Evolutionary conservation across 345 rosid species (phyloP), one percentile per base, ranked within the genome.

Genomic region (Euphorbia tirucalli): DNA sequence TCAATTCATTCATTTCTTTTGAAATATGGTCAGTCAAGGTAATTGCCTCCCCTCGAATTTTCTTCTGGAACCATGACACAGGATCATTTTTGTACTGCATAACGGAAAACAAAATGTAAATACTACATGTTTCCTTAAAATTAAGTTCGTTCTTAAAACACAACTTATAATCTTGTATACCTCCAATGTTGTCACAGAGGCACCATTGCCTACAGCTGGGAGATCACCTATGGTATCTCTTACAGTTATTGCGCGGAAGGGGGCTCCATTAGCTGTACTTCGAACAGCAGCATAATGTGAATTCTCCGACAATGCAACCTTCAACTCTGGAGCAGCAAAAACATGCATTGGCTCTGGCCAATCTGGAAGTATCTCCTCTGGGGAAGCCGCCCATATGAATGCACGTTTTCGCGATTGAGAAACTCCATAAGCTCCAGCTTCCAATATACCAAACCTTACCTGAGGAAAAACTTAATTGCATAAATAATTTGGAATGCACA

Each of bases 281-380:
- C 80, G 82, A 73, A 78, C 95, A 59, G 96, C 97, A 75, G 96
- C 88, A 75, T 87, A 89, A 4, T 77, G 82, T 46, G 73, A 60
- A 68, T 87, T 83, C 43, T 55, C 61, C 1, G 96, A 71, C 68
- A 92, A 68, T 1, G 83, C 49, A 66, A 94, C 73, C 70, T 87
- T 94, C 75, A 92, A 72, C 79, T 87, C 83, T 0, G 95, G 87
- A 57, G 65, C 87, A 60, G 82, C 72, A 74, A 94, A 94, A 52
- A 94, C 97, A 69, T 92, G 93, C 97, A 94, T 92, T 41, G 98
- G 96, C 80, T 94, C 98, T 10, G 98, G 98, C 97, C 98, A 94
- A 73, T 94, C 97, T 5, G 98, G 98, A 37, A 94, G 93, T 39
- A 77, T 64, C 75, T 85, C 95, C 11, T 83, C 96, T 25, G 98